Base-by-base conservation (phyloP, 2,329 filamentous ascomycete genomes). In the Zasmidium cellare region DNA sequence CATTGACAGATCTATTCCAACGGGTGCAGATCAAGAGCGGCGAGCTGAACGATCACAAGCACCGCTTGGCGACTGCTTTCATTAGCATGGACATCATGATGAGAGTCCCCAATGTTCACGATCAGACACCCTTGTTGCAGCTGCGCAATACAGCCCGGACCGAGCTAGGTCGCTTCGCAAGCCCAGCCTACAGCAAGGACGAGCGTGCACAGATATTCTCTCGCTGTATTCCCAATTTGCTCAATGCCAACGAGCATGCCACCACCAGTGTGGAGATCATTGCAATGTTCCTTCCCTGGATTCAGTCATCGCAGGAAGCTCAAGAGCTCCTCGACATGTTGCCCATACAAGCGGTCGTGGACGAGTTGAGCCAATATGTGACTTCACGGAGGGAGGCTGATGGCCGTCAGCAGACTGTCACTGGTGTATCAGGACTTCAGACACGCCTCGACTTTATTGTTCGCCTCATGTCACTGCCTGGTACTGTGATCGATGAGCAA, bases 371-470 rank as follows among this genome's bases (percentile, higher is more conserved):
- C 41, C 61, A 59, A 2, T 76, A 74, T 51, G 47, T 74, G 65
- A 57, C 67, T 51, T 25, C 55, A 35, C 19, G 58, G 51, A 64
- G 76, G 28, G 65, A 70, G 11, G 24, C 16, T 0, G 19, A 23
- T 6, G 9, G 23, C 14, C n/a, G 28, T 19, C 11, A 23, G 16
- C 16, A 57, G 5, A 38, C 31, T n/a, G 5, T 18, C 7, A 41
- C 25, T 6, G 38, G 31, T 28, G 11, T 57, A 22, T 45, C 53
- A 14, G 60, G 49, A 16, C 35, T 63, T 2, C 51, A 46, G 7
- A n/a, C 47, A 1, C 53, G 65, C 31, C 80, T 89, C 38, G 81
- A 86, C 1, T 89, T 90, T 65, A 79, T 90, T 19, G 78, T 81
- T 44, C 79, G 80, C 16, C 55, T 68, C 23, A 53, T 66, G 38